Evolutionary conservation across 345 rosid genomes (phyloP).

Genomic region (Ceriops zippeliana): DNA sequence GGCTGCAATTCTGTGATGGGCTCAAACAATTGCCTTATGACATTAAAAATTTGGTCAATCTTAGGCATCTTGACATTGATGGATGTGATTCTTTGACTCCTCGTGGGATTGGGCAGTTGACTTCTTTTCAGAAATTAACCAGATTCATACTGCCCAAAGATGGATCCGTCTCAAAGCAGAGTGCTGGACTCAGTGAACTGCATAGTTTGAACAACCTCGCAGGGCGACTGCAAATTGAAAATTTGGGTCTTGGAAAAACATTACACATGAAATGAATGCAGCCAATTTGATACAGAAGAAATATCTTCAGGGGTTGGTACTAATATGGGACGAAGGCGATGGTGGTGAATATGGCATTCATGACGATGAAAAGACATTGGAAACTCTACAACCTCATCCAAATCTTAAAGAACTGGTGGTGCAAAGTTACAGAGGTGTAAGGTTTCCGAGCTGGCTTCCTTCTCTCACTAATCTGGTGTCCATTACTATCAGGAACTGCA

Average conservation of each 20-base stretch:
- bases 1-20: background rate
- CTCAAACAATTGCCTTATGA: background rate
- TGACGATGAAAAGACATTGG: conserved; percentile 6
- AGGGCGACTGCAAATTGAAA: background rate
- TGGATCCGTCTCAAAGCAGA: background rate
- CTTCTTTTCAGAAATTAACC: conserved; percentile 6
- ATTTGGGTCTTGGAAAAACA: background rate
- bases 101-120: conserved; percentile 1
- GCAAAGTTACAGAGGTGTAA: background rate
- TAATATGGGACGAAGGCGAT: background rate
- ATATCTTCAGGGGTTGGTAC: background rate
- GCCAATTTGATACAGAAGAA: conserved; percentile 7
- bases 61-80: conserved; percentile 3
- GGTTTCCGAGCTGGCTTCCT: conserved; percentile 18
- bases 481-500: background rate
- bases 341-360: background rate
- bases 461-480: conserved; percentile 7
- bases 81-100: background rate
- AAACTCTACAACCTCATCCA: conserved; percentile 1
- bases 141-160: conserved; percentile 3
- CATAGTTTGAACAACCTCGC: background rate
- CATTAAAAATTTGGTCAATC: conserved; percentile 2
- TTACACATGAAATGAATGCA: background rate
- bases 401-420: background rate
- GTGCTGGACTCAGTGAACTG: background rate